Evolutionary conservation across 2,329 filamentous ascomycete species (phyloP), one percentile per base, ranked within the genome.

Genomic region (Nothomitra cinnamomea): DNA sequence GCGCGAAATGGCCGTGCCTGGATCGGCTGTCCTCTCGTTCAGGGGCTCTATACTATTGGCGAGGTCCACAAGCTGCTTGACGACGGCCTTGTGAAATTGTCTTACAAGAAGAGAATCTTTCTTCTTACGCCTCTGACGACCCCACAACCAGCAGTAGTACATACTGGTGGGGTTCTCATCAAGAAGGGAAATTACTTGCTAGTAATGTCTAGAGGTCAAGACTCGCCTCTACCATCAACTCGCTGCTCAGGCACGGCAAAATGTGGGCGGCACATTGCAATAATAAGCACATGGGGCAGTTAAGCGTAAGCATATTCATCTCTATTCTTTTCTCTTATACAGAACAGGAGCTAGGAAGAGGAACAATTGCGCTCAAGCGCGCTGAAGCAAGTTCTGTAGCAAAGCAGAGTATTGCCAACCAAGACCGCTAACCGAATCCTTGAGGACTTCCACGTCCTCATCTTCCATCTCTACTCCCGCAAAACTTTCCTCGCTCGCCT

Each of bases 391-490:
- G 19, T 45, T 45, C 19, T 22, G 42, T 45, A 45, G 19, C 42
- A 45, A 15, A 22, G 19, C 42, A 45, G 42, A 45, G 42, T 45
- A 45, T 45, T 45, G 42, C 42, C 42, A 21, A 22, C 42, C 42
- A 45, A 45, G 42, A 45, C 42, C 42, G 42, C 42, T 21, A 22
- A 45, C 42, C 42, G 42, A 45, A 45, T 21, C 42, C 42, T 45
- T 45, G 42, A 45, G 42, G 42, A 45, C 42, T 45, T 45, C 42
- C 42, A 45, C 21, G 42, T 45, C 42, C 42, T 45, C 48, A 51
- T 38, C 48, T 35, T 51, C 25, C 25, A 38, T 51, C 48, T 51
- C 48, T 17, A 51, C 48, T 51, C 48, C 48, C 8, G 42, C 48
- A 51, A 51, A 51, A 35, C 6, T 51, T 21, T 51, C 48, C 35